Percentiles rank a stretch among this genome's conserved stretches.
Conservation (phyloP, 805 yeast genomes). For the Myxozyma melibiosi region DNA sequence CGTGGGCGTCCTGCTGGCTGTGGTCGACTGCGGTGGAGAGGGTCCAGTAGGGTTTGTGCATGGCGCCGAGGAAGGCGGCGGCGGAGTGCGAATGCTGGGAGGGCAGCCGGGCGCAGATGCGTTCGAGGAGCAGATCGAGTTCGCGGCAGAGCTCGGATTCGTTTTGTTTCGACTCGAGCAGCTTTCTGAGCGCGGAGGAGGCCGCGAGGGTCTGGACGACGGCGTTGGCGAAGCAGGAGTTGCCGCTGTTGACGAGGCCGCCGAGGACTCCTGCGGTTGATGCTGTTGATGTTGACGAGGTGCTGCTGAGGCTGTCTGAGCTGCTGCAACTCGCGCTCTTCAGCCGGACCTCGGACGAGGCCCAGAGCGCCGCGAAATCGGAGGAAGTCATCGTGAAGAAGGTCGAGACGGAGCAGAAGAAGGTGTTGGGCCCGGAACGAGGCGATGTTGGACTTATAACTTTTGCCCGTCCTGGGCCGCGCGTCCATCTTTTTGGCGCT, state of each 20-base stretch:
- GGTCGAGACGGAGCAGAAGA: not conserved
- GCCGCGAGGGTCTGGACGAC: conserved; percentile 59
- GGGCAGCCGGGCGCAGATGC: conserved; percentile 9
- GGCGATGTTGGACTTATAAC: not conserved
- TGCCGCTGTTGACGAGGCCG: conserved; percentile 86
- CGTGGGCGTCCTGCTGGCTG: conserved; percentile 34
- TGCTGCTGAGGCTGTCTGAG: no score
- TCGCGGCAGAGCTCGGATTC: not conserved
- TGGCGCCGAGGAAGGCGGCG: conserved; percentile 17
- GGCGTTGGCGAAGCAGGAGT: conserved; percentile 91
- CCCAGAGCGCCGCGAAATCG: conserved; percentile 17
- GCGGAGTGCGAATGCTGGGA: conserved; percentile 24
- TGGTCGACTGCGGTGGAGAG: conserved; percentile 4
- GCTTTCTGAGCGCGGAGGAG: not conserved
- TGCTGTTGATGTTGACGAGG: not conserved
- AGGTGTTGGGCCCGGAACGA: not conserved
- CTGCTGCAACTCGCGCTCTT: no score
- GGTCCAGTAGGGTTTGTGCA: conserved; percentile 6
- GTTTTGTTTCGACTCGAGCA: not conserved
- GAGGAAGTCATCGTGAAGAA: not conserved
- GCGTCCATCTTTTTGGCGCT: not conserved
- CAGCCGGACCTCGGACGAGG: not conserved
- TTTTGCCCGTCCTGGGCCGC: no score
- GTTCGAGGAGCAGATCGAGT: not conserved
- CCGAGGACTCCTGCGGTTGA: conserved; percentile 47